These are phyloP conservation scores for Basipetospora sp. DNA, from an alignment of 2,329 filamentous ascomycete species.

Conservation along the genomic window DNA sequence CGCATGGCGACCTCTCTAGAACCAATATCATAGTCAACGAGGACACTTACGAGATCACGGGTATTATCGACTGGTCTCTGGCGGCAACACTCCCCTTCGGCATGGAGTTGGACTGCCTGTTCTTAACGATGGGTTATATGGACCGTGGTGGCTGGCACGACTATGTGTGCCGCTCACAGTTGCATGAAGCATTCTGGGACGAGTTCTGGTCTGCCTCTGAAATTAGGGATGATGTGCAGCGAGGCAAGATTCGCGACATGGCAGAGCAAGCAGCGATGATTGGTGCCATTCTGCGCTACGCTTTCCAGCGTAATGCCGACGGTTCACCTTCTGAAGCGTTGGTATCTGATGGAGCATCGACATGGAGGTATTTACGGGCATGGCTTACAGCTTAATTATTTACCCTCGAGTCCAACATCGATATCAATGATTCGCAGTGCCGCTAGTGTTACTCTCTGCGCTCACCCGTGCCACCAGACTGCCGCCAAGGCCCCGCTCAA, in stretches of 20 bases:
- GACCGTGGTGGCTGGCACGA: slow-evolving; percentile 14
- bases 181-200: slow-evolving; percentile 14
- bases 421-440: too few species aligned
- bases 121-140: slow-evolving; percentile 15
- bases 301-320: slow-evolving; percentile 14
- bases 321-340: slow-evolving; percentile 13
- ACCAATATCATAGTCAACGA: slow-evolving; percentile 18
- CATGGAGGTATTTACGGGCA: background rate
- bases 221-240: slow-evolving; percentile 10
- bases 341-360: background rate
- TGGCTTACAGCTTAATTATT: background rate
- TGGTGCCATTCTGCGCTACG: slow-evolving; percentile 15
- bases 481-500: too few species aligned
- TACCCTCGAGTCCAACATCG: too few species aligned
- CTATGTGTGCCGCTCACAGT: slow-evolving; percentile 12
- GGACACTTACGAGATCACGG: slow-evolving; percentile 12
- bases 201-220: slow-evolving; percentile 15
- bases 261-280: slow-evolving; percentile 13
- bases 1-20: slow-evolving; percentile 16
- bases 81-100: slow-evolving; percentile 11
- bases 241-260: slow-evolving; percentile 8
- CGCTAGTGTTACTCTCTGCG: too few species aligned
- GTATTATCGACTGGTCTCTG: slow-evolving; percentile 18
- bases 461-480: too few species aligned
- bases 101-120: slow-evolving; percentile 8